These are phyloP conservation scores for Ambrosiella xylebori DNA, from an alignment of 2,329 filamentous ascomycete genomes.

Conservation along the genomic window DNA sequence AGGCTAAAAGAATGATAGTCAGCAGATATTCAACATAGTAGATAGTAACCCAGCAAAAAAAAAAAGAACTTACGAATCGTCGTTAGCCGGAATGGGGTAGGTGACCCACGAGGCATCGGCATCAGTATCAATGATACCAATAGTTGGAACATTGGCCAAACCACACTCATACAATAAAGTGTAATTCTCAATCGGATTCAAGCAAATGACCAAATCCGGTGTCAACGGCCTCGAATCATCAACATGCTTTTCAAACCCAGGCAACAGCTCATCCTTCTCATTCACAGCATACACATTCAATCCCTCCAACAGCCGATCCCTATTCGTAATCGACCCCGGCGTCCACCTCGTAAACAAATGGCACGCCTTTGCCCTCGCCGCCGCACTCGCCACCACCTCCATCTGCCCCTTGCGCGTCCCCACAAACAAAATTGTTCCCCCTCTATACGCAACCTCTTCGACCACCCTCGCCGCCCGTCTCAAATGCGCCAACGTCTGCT, in stretches of 20 bases:
- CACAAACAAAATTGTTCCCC: conserved; percentile 77
- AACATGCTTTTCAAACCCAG: conserved; percentile 49
- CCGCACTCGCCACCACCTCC: conserved; percentile 63
- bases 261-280: conserved; percentile 43
- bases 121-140: conserved; percentile 89
- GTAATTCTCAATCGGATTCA: conserved; percentile 89
- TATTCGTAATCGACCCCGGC: conserved; percentile 81
- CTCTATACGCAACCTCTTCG: conserved; percentile 64
- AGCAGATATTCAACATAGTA: not conserved
- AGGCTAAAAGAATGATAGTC: conserved; percentile 37
- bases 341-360: conserved; percentile 90
- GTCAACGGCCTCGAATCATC: conserved; percentile 48
- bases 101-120: conserved; percentile 86
- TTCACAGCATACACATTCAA: conserved; percentile 61
- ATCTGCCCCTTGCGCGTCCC: conserved; percentile 73
- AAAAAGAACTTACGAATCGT: conserved; percentile 53
- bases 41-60: not conserved
- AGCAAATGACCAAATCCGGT: conserved; percentile 78
- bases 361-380: conserved; percentile 58
- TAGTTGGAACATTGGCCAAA: conserved; percentile 73
- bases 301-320: conserved; percentile 64
- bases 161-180: conserved; percentile 83
- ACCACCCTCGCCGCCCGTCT: conserved; percentile 88
- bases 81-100: conserved; percentile 91
- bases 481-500: conserved; percentile 73